Evolutionary conservation across 78 protist genomes (phyloP).

Genomic region (Planoprotostelium fungivorum): DNA sequence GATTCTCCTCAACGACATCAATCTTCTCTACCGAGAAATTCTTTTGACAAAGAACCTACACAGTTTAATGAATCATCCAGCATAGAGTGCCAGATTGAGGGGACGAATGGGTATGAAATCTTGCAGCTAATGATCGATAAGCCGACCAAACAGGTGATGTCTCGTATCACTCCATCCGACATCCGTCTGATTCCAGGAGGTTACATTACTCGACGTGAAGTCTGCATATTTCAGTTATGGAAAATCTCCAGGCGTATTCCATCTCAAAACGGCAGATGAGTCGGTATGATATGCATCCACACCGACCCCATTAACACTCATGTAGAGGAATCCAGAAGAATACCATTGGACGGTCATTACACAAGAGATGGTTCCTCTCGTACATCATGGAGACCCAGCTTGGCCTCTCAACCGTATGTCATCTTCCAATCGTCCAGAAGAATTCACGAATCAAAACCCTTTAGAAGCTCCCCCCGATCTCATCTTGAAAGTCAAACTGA

Average conservation of each 20-base stretch:
- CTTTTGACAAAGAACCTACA: no score
- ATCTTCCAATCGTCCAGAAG: background rate
- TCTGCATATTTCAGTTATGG: background rate
- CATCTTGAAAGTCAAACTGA: background rate
- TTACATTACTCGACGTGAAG: background rate
- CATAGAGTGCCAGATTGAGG: background rate
- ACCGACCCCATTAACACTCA: background rate
- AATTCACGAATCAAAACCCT: background rate
- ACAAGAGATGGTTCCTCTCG: background rate
- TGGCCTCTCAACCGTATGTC: background rate
- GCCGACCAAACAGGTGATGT: background rate
- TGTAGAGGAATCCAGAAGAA: background rate
- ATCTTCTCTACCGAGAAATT: no score
- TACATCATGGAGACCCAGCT: background rate
- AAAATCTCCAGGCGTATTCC: background rate
- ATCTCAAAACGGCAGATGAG: background rate
- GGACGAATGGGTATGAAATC: background rate
- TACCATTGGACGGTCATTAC: background rate
- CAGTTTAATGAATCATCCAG: no score
- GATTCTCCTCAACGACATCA: no score
- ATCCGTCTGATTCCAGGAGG: background rate
- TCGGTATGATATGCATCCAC: background rate
- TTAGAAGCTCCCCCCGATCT: background rate
- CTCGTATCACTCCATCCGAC: background rate
- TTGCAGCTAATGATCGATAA: background rate